A percentile compares a stretch with the other conserved stretches of the same genome.
Evolutionary conservation across 2,329 filamentous ascomycete species (phyloP).

Genomic region (Fusarium sp.): DNA sequence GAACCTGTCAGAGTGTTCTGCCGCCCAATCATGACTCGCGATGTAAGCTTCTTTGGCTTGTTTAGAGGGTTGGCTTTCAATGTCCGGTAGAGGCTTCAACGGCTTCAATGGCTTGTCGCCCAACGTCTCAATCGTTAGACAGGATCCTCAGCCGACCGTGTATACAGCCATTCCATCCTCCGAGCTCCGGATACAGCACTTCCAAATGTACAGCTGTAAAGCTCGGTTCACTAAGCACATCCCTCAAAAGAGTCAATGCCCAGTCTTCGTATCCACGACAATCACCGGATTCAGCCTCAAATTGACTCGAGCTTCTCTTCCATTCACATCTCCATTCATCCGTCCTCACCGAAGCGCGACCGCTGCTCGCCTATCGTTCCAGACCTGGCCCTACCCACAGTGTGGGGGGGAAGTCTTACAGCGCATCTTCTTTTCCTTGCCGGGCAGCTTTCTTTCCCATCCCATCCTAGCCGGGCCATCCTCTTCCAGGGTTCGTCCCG

Average conservation of each 20-base stretch:
- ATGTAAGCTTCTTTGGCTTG: not conserved
- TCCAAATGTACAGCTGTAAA: not conserved
- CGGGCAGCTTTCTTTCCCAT: not conserved
- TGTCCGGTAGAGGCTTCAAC: too few species aligned
- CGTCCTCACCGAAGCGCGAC: constrained; percentile 33
- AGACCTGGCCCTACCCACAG: constrained; percentile 2
- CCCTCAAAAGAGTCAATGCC: constrained; percentile 4
- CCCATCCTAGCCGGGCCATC: too few species aligned
- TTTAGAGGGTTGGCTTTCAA: not conserved
- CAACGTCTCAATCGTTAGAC: too few species aligned
- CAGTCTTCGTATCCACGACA: not conserved
- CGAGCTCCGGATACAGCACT: not conserved
- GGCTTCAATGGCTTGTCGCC: too few species aligned
- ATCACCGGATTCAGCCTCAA: constrained; percentile 20
- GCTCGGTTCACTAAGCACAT: not conserved
- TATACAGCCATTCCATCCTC: not conserved
- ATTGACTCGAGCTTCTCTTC: constrained; percentile 8
- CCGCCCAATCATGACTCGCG: constrained; percentile 25
- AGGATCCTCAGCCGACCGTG: not conserved
- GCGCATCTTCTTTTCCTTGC: constrained; percentile 14
- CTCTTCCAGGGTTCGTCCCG: constrained; percentile 6
- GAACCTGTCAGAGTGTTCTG: constrained; percentile 17
- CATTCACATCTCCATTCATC: constrained; percentile 1
- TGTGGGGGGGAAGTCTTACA: not conserved
- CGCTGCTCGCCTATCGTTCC: constrained; percentile 39